Evolutionary conservation across 202 grass and related monocot genomes (phyloP), one percentile per base, ranked within the genome.

Genomic region (Musa balbisiana): DNA sequence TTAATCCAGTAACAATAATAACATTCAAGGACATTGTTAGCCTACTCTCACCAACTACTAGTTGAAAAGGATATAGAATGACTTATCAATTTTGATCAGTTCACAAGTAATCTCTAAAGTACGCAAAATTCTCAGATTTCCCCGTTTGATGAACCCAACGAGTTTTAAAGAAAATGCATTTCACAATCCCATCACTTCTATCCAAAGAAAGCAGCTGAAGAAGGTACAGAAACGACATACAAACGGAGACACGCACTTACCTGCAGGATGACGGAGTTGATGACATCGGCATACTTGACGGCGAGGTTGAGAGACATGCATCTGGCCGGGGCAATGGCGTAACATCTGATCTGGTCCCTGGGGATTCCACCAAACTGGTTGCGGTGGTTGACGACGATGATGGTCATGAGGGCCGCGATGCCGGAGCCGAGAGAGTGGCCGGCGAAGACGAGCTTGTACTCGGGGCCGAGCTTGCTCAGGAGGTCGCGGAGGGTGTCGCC

Each of bases 301-400:
- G 95, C 89, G 77, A 99, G 95, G 75, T 99, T 99, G 75, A 99
- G 91, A n/a, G 95, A 99, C 95, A 99, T 90, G 64, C 95, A 99
- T 15, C 95, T 78, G 14, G 95, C 91, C 1, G 95, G 95, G 33
- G 95, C 95, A 19, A 99, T 17, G 17, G 87, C 87, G 72, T 99
- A 99, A 79, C 91, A 95, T 33, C 76, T 82, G 9, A 99, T 29
- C 16, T 83, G 82, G 79, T 69, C 87, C 82, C 91, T 84, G 51
- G 83, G 85, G 16, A 90, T 92, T 69, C 78, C 78, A 62, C 80
- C 89, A 59, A 99, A 87, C 81, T 82, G 64, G 62, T 73, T 74
- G 9, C 79, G 88, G 73, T 99, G 90, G 75, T 94, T 94, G 43
- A 95, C 95, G 0, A 90, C 85, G 3, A 99, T 79, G 24, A 99